phyloP scores from a whole-genome alignment of 2,329 filamentous ascomycete genomes.

The Aspergillus novofumigatus region DNA sequence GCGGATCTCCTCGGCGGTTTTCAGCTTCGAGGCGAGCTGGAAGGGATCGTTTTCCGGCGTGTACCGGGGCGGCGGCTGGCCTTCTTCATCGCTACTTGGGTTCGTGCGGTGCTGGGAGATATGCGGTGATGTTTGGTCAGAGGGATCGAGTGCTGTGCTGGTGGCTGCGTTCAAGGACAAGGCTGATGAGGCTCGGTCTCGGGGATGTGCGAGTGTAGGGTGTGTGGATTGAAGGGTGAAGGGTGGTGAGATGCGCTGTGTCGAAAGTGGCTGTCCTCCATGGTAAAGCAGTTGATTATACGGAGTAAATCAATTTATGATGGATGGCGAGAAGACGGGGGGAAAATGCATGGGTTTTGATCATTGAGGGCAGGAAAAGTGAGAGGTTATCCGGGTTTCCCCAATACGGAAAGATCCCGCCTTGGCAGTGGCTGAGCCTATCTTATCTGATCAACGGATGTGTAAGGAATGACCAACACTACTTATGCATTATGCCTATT shows the following conservation, averaged over 20 bases:
- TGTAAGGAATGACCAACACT: too few relatives aligned
- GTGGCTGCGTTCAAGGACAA: slow-evolving; percentile 31
- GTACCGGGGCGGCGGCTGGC: slow-evolving; percentile 51
- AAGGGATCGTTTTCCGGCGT: slow-evolving; percentile 72
- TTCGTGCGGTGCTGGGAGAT: slow-evolving; percentile 19
- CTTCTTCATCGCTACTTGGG: slow-evolving; percentile 42
- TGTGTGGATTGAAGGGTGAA: slow-evolving; percentile 20
- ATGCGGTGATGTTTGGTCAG: slow-evolving; percentile 10
- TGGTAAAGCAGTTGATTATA: not conserved
- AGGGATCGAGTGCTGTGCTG: slow-evolving; percentile 41
- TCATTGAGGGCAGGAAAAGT: not conserved
- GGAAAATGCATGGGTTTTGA: not conserved
- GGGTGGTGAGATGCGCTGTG: slow-evolving; percentile 27
- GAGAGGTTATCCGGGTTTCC: not conserved
- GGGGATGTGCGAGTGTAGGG: slow-evolving; percentile 6
- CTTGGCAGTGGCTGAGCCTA: not conserved
- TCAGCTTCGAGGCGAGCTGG: slow-evolving; percentile 70
- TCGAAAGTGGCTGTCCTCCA: slow-evolving; percentile 26
- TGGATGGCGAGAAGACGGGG: not conserved
- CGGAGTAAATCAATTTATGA: not conserved
- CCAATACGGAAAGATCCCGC: not conserved
- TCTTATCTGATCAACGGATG: not conserved
- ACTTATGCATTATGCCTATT: not conserved
- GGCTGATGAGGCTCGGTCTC: not conserved
- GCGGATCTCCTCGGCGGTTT: slow-evolving; percentile 70